A percentile compares a stretch with the other conserved stretches of the same genome.
Evolutionary conservation across 495 filamentous ascomycete genomes (phyloP).

Genomic region (Neurospora sp.): DNA sequence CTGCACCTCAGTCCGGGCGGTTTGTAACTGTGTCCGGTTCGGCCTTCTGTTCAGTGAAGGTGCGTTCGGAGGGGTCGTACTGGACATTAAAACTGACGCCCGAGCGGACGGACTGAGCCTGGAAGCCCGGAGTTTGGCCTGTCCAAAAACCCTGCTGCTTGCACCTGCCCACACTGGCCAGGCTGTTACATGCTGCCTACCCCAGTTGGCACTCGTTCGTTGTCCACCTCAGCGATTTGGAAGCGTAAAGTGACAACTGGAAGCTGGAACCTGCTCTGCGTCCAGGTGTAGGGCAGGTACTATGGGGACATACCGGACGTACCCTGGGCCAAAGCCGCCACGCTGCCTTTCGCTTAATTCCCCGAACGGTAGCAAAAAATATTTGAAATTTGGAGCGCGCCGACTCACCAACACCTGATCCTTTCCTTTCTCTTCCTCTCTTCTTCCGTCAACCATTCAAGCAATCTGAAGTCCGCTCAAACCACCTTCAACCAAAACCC

Average conservation of each 20-base stretch:
- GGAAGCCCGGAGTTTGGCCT: background rate
- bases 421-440: slow-evolving; percentile 30
- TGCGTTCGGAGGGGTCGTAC: background rate
- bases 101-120: background rate
- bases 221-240: background rate
- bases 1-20: too few species aligned
- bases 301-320: background rate
- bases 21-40: background rate
- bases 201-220: background rate
- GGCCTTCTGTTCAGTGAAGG: background rate
- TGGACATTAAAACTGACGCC: background rate
- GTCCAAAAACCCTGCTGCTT: background rate
- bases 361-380: slow-evolving; percentile 34
- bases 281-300: background rate
- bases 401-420: slow-evolving; percentile 13
- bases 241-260: background rate
- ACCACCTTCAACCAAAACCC: slow-evolving; percentile 22
- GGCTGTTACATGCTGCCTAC: background rate
- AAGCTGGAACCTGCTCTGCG: background rate
- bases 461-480: slow-evolving; percentile 33
- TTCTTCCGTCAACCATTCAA: slow-evolving; percentile 37
- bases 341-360: slow-evolving; percentile 28
- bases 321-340: slow-evolving; percentile 10
- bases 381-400: slow-evolving; percentile 37
- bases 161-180: background rate